Percentiles rank a stretch among this genome's conserved stretches.
phyloP scores from a whole-genome alignment of 352 stramenopile species.

The Phytophthora agathidicida region DNA sequence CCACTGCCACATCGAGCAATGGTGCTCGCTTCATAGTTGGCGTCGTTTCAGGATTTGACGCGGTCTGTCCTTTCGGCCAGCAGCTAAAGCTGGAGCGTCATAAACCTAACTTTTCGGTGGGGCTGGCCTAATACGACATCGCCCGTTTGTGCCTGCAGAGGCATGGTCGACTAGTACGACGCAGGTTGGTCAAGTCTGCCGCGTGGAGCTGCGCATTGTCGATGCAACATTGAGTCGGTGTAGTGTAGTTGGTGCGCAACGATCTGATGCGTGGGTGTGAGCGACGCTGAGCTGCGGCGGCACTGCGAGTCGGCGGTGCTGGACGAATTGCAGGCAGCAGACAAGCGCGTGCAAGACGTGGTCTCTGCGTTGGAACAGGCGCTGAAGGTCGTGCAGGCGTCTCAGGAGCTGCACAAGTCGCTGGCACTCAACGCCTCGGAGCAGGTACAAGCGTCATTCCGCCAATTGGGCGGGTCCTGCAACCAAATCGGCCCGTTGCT shows the following conservation, averaged over 20 bases:
- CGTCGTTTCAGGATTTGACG: constrained; percentile 33
- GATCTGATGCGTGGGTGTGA: constrained; percentile 18
- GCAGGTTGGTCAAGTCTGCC: too few relatives aligned
- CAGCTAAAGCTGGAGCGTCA: too few relatives aligned
- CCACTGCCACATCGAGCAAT: constrained; percentile 7
- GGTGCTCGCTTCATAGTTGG: constrained; percentile 16
- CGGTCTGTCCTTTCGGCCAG: constrained; percentile 15
- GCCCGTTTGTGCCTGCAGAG: too few relatives aligned
- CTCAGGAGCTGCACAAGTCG: constrained; percentile 25
- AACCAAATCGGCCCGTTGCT: constrained; percentile 24
- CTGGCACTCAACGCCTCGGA: constrained; percentile 21
- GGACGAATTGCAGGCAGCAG: constrained; percentile 11
- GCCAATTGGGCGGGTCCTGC: constrained; percentile 21
- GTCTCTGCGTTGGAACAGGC: constrained; percentile 11
- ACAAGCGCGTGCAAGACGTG: constrained; percentile 13
- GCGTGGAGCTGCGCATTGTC: too few relatives aligned
- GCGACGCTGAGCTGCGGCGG: constrained; percentile 20
- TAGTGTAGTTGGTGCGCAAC: too few relatives aligned
- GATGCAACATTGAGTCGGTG: too few relatives aligned
- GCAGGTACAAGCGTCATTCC: constrained; percentile 20
- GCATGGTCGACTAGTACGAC: too few relatives aligned
- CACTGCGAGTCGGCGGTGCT: constrained; percentile 22
- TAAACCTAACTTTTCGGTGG: too few relatives aligned
- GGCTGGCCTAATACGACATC: too few relatives aligned
- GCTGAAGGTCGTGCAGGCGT: constrained; percentile 24